These are phyloP conservation scores for Monilinia polystroma DNA, from an alignment of 2,329 filamentous ascomycete species.

Conservation along the genomic window DNA sequence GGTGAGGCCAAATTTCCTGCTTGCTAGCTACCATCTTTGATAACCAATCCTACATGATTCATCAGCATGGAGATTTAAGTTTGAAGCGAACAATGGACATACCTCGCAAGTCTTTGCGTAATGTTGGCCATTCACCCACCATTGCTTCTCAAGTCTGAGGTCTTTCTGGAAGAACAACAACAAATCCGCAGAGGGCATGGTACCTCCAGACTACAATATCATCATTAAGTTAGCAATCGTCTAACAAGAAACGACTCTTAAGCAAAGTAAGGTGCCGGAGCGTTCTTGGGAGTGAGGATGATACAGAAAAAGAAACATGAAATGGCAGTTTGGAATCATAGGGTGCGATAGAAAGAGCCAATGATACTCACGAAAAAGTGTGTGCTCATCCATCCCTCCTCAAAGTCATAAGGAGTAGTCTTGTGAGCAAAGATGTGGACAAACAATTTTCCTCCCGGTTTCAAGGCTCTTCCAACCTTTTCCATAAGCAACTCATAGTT, in stretches of 20 bases:
- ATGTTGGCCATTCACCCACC: conserved; percentile 69
- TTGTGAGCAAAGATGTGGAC: conserved; percentile 67
- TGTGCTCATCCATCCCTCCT: conserved; percentile 71
- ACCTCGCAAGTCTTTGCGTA: conserved; percentile 70
- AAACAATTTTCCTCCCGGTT: conserved; percentile 64
- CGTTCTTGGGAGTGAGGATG: background rate
- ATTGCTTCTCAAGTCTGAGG: conserved; percentile 59
- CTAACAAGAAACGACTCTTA: background rate
- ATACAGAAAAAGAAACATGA: background rate
- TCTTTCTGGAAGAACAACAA: conserved; percentile 66
- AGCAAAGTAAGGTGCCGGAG: background rate
- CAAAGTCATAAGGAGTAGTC: conserved; percentile 67
- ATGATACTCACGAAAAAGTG: conserved; percentile 56
- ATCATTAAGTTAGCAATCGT: background rate
- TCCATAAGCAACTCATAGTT: conserved; percentile 67
- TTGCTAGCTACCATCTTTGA: conserved; percentile 58
- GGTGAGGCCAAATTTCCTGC: conserved; percentile 60
- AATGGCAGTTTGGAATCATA: background rate
- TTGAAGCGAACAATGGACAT: conserved; percentile 30
- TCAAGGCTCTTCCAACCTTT: conserved; percentile 60
- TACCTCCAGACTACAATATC: conserved; percentile 56
- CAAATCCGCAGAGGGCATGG: conserved; percentile 67
- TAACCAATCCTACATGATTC: conserved; percentile 55
- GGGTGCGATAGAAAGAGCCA: background rate
- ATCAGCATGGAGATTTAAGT: conserved; percentile 16